phyloP scores from a whole-genome alignment of 139 green algal genomes.

The Closterium sp. region DNA sequence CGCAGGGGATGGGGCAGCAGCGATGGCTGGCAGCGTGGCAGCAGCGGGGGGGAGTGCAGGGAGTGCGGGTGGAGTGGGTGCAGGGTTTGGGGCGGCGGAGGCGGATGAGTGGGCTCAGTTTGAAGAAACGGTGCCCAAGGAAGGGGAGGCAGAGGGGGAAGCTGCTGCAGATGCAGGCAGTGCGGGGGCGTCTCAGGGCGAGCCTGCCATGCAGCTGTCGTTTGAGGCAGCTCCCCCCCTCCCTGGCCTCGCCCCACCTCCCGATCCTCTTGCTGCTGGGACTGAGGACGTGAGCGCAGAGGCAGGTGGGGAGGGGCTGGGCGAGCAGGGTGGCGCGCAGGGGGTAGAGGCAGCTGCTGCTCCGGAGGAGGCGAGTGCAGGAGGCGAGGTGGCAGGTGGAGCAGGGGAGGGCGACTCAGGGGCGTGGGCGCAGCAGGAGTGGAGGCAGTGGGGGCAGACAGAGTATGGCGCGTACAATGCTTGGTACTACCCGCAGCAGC shows the following conservation, averaged over 20 bases:
- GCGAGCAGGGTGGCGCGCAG: background rate
- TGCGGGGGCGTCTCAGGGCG: background rate
- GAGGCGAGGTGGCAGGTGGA: background rate
- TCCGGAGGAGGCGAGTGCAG: background rate
- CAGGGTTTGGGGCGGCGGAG: background rate
- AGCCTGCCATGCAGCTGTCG: background rate
- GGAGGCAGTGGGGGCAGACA: background rate
- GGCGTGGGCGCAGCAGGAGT: background rate
- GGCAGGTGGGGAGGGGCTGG: background rate
- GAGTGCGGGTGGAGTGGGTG: background rate
- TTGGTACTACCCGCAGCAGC: constrained; percentile 6
- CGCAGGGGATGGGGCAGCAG: background rate
- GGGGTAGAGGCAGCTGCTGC: background rate
- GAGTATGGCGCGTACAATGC: background rate
- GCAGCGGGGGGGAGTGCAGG: background rate
- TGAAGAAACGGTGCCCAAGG: background rate
- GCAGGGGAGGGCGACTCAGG: background rate
- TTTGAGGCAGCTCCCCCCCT: background rate
- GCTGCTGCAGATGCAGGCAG: background rate
- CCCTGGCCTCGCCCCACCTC: background rate
- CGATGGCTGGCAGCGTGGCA: background rate
- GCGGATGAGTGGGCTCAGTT: background rate
- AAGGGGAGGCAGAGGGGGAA: background rate
- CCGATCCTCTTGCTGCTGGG: background rate
- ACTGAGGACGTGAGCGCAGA: background rate